These are phyloP conservation scores for Lasiodiplodia theobromae DNA, from an alignment of 2,329 filamentous ascomycete genomes.

Conservation along the genomic window DNA sequence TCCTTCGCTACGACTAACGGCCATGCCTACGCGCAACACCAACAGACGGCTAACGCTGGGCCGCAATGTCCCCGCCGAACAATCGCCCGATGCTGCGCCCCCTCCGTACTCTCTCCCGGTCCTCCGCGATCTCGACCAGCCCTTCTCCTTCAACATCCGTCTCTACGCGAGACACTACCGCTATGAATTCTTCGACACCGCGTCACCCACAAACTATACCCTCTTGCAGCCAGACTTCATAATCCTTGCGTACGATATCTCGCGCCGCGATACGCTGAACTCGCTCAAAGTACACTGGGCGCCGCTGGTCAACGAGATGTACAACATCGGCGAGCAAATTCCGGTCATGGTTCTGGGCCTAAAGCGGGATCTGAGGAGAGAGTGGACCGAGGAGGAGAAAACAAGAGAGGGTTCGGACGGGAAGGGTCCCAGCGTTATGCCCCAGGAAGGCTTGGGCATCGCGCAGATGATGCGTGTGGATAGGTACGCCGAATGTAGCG, in stretches of 20 bases:
- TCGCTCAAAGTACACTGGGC: conserved; percentile 57
- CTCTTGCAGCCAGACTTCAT: conserved; percentile 62
- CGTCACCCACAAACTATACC: conserved; percentile 64
- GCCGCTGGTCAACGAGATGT: conserved; percentile 56
- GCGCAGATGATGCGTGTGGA: conserved; percentile 68
- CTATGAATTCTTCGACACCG: conserved; percentile 64
- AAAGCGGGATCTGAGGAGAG: conserved; percentile 62
- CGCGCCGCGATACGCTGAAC: conserved; percentile 57
- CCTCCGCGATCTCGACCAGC: conserved; percentile 64
- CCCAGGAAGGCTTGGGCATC: conserved; percentile 56
- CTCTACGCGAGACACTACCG: conserved; percentile 63
- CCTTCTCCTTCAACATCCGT: conserved; percentile 65
- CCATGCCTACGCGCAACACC: neutral
- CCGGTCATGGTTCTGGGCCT: conserved; percentile 67
- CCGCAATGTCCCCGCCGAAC: conserved; percentile 38
- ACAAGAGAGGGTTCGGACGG: neutral
- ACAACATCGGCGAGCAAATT: conserved; percentile 59
- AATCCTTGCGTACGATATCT: conserved; percentile 66
- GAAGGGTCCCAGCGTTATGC: conserved; percentile 55
- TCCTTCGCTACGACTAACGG: neutral
- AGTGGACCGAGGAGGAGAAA: conserved; percentile 41
- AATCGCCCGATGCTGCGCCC: conserved; percentile 40
- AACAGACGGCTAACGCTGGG: conserved; percentile 37
- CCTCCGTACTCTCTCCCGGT: conserved; percentile 49
- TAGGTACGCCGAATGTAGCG: conserved; percentile 69